Evolutionary conservation across 371 early-diverging fungal species (phyloP), one percentile per base, ranked within the genome.

Genomic region (Sanchytrium tribonematis): DNA sequence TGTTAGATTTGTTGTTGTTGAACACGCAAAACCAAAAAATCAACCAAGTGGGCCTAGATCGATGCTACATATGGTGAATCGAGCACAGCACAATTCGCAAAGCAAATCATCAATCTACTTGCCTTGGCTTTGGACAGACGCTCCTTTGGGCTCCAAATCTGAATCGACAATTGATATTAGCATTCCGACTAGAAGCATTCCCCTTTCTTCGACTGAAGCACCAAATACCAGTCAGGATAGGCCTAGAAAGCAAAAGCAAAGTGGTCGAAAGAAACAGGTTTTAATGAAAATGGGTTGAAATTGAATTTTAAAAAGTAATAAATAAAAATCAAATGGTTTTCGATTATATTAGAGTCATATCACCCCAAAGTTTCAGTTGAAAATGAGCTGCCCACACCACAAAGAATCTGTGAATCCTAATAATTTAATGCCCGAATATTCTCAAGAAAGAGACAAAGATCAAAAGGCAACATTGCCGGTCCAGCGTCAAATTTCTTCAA

Each of bases 341-440:
- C n/a, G n/a, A n/a, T n/a, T n/a, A 48, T 48, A 48, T 48, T 5
- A 48, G 22, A 48, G 22, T 12, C 48, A 22, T 17, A 28, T 17
- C 17, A 67, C 28, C 5, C 28, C 67, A 17, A 67, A 67, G 17
- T 17, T 5, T 16, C 48, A 5, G 28, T 67, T 28, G 5, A 67
- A 67, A 28, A 67, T 12, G 5, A 5, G 67, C 5, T 67, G 29
- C 67, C 67, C 17, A 67, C 27, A 67, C 17, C 29, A 67, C 28
- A 67, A 67, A 28, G 67, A 29, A 67, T 2, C 2, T 17, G 28
- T 29, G 22, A 48, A 48, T 48, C 48, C 48, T 12, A 48, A 48
- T 48, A 93, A 93, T 80, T 88, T 89, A 84, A 90, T 89, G 78
- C 89, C 89, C 1, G 71, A 82, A 17, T 76, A 88, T 31, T 71